Percentiles rank a stretch among this genome's conserved stretches.
phyloP scores from a whole-genome alignment of 129 eudicot species.

The carrot (Daucus carota) region DH1_v3.0 NC_030386.2:32962001-32962500 shows the following conservation, averaged over 20 bases:
- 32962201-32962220: neutral
- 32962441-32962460: constrained; percentile 93
- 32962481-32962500: constrained; percentile 89
- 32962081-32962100: neutral
- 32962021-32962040: neutral
- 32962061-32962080: neutral
- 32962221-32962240: neutral
- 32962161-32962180: neutral
- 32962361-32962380: neutral
- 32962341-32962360: neutral
- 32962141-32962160: neutral
- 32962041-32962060: neutral
- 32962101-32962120: constrained; percentile 1
- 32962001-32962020: neutral
- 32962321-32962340: neutral
- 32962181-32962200: neutral
- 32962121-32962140: neutral
- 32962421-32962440: constrained; percentile 84
- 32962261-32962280: neutral
- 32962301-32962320: neutral
- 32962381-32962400: constrained; percentile 4
- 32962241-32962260: neutral
- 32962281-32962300: neutral
- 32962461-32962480: constrained; percentile 93
- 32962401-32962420: constrained; percentile 73